Percentiles rank a stretch among this genome's conserved stretches.
These are phyloP conservation scores for Suillus plorans DNA, from an alignment of 768 basidiomycete genomes.

Conservation along the genomic window DNA sequence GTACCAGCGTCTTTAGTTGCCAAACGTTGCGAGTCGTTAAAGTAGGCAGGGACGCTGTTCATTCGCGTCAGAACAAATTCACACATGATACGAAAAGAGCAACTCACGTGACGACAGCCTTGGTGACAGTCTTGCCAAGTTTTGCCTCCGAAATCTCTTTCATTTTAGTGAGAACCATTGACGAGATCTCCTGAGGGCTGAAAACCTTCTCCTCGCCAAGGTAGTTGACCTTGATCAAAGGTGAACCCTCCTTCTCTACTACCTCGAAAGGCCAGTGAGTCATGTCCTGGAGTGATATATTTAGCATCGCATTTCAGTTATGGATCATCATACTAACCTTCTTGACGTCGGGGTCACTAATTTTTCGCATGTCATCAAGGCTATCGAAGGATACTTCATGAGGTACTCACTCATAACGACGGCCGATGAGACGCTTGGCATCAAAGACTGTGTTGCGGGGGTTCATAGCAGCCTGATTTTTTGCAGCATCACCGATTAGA, in stretches of 20 bases:
- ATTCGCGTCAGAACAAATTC: slow-evolving; percentile 8
- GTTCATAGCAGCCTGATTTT: slow-evolving; percentile 99
- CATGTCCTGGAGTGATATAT: slow-evolving; percentile 66
- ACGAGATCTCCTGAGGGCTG: slow-evolving; percentile 98
- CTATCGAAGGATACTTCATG: slow-evolving; percentile 6
- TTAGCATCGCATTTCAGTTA: slow-evolving; percentile 2
- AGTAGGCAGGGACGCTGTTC: slow-evolving; percentile 91
- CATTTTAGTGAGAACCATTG: slow-evolving; percentile 99
- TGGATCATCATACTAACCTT: slow-evolving; percentile 44
- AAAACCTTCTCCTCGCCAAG: slow-evolving; percentile 94
- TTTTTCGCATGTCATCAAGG: slow-evolving; percentile 1
- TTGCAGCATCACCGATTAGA: slow-evolving; percentile 97
- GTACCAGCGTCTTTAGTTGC: slow-evolving; percentile 99
- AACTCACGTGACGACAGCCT: slow-evolving; percentile 95
- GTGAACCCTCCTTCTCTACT: slow-evolving; percentile 95
- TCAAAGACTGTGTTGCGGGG: slow-evolving; percentile 98
- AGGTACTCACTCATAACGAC: slow-evolving; percentile 81
- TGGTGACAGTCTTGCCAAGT: slow-evolving; percentile 97
- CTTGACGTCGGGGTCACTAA: slow-evolving; percentile 89
- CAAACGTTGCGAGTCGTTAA: slow-evolving; percentile 99
- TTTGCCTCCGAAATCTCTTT: slow-evolving; percentile 99
- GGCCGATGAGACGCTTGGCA: slow-evolving; percentile 98
- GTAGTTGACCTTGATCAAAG: slow-evolving; percentile 95
- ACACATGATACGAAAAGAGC: slow-evolving; percentile 7
- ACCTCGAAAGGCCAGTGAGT: slow-evolving; percentile 97